phyloP scores from a whole-genome alignment of 805 yeast species.

The Zygosaccharomyces siamensis region DNA sequence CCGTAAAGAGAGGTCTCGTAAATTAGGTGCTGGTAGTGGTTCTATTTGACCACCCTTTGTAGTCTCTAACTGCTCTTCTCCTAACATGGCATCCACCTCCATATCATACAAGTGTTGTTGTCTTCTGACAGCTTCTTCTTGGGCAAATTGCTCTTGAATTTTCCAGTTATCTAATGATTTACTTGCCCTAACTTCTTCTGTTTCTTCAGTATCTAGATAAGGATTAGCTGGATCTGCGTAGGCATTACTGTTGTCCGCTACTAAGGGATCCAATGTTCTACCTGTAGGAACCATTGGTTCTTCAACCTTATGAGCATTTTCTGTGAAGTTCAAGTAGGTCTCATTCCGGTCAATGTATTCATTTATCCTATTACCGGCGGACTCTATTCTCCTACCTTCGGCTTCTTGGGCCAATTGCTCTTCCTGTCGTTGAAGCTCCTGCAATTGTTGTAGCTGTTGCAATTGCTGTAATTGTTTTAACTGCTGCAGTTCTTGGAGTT shows the following conservation, averaged over 20 bases:
- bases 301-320: constrained; percentile 16
- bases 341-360: constrained; percentile 28
- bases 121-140: constrained; percentile 14
- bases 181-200: constrained; percentile 5
- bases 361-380: constrained; percentile 19
- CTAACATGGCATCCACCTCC: constrained; percentile 5
- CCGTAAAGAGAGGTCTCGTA: constrained; percentile 4
- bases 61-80: constrained; percentile 5
- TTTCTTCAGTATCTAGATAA: constrained; percentile 11
- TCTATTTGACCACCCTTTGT: constrained; percentile 9
- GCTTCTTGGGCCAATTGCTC: not conserved
- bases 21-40: constrained; percentile 4
- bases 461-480: not conserved
- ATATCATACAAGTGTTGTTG: constrained; percentile 2
- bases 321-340: constrained; percentile 28
- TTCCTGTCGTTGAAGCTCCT: not conserved
- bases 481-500: not conserved
- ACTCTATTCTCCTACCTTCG: constrained; percentile 9
- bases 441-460: not conserved
- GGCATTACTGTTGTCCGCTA: not conserved
- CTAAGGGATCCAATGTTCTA: constrained; percentile 10
- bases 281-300: not conserved
- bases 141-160: constrained; percentile 13
- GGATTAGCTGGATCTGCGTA: constrained; percentile 10
- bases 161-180: constrained; percentile 11